Conservation (phyloP, 371 early-diverging fungal genomes). For the Actinomortierella wolfii region DNA sequence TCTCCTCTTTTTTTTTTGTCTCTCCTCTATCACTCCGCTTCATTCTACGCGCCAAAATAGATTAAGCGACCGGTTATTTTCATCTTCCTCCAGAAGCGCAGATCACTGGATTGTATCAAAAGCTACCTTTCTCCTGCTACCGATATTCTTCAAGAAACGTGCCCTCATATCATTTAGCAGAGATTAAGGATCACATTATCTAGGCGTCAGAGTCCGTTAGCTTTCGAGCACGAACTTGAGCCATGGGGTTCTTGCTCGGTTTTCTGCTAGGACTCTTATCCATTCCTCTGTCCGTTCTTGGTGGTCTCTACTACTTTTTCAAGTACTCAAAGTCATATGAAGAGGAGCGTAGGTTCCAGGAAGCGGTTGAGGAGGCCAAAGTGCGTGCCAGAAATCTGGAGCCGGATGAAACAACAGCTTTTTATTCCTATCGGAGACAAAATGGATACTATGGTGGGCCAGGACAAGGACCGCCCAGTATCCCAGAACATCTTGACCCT, state of each 20-base stretch:
- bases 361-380: not conserved
- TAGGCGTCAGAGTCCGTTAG: not conserved
- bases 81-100: not conserved
- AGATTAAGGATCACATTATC: no score
- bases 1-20: not conserved
- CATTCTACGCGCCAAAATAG: not conserved
- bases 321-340: slow-evolving; percentile 32
- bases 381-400: not conserved
- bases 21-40: not conserved
- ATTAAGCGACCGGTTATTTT: not conserved
- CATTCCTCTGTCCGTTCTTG: slow-evolving; percentile 21
- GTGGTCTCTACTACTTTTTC: slow-evolving; percentile 35
- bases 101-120: not conserved
- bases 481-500: slow-evolving; percentile 40
- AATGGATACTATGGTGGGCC: no score
- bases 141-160: not conserved
- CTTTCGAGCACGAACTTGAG: not conserved
- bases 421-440: slow-evolving; percentile 23
- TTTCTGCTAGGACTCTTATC: slow-evolving; percentile 35
- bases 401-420: slow-evolving; percentile 12
- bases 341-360: slow-evolving; percentile 14
- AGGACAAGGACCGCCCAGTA: slow-evolving; percentile 9
- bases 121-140: not conserved
- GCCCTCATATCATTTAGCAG: no score
- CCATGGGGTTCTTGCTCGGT: slow-evolving; percentile 38